Base-by-base conservation (phyloP, 208 protist species). In the Crithidia acanthocephali region DNA sequence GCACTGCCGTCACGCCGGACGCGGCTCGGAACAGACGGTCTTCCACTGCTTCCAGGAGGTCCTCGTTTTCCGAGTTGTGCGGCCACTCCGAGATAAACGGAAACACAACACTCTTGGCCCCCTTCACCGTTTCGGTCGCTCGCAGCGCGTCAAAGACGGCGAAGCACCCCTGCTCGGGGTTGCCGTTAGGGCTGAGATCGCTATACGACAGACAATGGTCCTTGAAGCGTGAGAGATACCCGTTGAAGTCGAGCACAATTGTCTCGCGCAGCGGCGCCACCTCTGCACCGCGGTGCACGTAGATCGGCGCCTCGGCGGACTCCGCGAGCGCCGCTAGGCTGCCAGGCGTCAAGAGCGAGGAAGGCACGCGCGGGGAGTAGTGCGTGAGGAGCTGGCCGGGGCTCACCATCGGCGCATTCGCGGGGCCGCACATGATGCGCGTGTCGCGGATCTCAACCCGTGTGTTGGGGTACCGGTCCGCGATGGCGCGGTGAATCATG, bases 331-430 rank as follows among this genome's bases (percentile, higher is more conserved):
- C 45, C 0, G 50, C 62, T 10, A 95, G 47, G 47, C 87, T 90
- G 23, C 76, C 83, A 0, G 91, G 90, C 16, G 86, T 92, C 44
- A 95, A 65, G 22, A 98, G 74, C 15, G 76, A 86, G 18, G 92
- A 83, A 4, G 87, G 82, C 13, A 98, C 81, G 57, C 64, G 66
- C 0, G 94, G 94, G 11, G 92, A 88, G 79, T 98, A 98, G 73
- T 98, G 94, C 7, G 92, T 98, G 40, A 98, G 80, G n/a, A 97
- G 66, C 76, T 98, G 94, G 3, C 94, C 94, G 37, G 94, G 94
- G 51, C 91, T 92, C 68, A 88, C 91, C 92, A 96, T 95, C 3
- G 84, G 83, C 47, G 70, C 68, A 48, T 80, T 81, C 32, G 55
- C 33, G 3, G 72, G 40, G 15, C 57, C 65, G 28, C 58, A 80